Evolutionary conservation across 768 basidiomycete species (phyloP).

Genomic region (Lactarius quietus): DNA sequence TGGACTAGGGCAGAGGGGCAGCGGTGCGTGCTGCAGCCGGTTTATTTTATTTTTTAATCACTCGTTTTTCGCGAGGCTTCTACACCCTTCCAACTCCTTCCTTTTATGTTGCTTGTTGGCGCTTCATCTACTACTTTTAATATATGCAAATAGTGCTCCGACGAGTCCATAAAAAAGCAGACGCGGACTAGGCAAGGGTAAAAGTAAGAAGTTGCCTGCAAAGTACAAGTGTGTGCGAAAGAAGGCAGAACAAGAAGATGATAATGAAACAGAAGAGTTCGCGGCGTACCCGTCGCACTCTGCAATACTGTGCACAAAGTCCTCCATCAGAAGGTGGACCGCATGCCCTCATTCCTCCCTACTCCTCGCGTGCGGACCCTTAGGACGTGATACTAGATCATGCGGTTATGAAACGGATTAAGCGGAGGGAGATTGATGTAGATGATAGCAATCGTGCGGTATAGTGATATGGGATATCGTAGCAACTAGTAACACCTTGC

Average conservation of each 20-base stretch:
- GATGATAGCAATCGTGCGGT: constrained; percentile 23
- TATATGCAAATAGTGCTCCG: not conserved
- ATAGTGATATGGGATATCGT: constrained; percentile 21
- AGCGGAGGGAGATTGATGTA: constrained; percentile 20
- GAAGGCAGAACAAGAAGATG: not conserved
- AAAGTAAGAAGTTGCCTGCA: not conserved
- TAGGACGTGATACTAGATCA: constrained; percentile 19
- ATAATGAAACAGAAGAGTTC: not conserved
- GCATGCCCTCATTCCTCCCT: not conserved
- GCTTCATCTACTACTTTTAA: not conserved
- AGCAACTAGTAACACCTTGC: constrained; percentile 10
- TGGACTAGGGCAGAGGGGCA: constrained; percentile 12
- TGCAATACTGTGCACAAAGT: not conserved
- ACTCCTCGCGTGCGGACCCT: constrained; percentile 3
- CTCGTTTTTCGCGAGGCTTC: constrained; percentile 26
- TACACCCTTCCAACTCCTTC: constrained; percentile 18
- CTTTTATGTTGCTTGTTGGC: not conserved
- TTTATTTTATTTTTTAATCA: constrained; percentile 22
- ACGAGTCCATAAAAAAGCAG: not conserved
- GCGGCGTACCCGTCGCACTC: constrained; percentile 9
- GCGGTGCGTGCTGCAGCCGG: not conserved
- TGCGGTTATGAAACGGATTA: constrained; percentile 14
- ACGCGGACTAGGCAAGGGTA: not conserved
- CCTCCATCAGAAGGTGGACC: not conserved
- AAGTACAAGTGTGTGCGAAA: not conserved